These are phyloP conservation scores for Firmiana major DNA, from an alignment of 345 rosid species.

Conservation along the genomic window DNA sequence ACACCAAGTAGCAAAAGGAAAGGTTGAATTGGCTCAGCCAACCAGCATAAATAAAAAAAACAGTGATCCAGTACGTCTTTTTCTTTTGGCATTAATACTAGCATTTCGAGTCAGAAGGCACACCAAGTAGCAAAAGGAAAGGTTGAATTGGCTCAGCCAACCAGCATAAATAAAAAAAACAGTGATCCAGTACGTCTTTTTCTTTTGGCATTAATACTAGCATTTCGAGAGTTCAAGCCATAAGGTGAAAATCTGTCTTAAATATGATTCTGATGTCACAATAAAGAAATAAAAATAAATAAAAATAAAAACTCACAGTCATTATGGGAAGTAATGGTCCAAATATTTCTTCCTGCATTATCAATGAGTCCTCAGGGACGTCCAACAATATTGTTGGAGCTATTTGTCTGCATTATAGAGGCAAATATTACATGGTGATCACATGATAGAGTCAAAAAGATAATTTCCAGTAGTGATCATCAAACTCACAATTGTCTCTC, in stretches of 20 bases:
- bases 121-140: too few species aligned
- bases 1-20: background rate
- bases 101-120: too few species aligned
- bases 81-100: background rate
- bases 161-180: background rate
- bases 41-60: background rate
- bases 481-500: slow-evolving; percentile 61
- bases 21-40: background rate
- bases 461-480: background rate
- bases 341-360: slow-evolving; percentile 93
- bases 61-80: background rate
- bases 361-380: slow-evolving; percentile 65
- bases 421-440: background rate
- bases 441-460: background rate
- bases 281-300: background rate
- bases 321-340: slow-evolving; percentile 95
- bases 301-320: slow-evolving; percentile 17
- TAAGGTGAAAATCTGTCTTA: background rate
- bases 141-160: background rate
- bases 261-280: background rate
- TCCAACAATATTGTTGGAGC: slow-evolving; percentile 87
- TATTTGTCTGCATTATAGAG: slow-evolving; percentile 51
- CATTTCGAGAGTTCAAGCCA: background rate
- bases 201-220: background rate
- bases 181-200: background rate